Evolutionary conservation across 495 filamentous ascomycete species (phyloP).

Genomic region (Penicillium samsonianum): DNA sequence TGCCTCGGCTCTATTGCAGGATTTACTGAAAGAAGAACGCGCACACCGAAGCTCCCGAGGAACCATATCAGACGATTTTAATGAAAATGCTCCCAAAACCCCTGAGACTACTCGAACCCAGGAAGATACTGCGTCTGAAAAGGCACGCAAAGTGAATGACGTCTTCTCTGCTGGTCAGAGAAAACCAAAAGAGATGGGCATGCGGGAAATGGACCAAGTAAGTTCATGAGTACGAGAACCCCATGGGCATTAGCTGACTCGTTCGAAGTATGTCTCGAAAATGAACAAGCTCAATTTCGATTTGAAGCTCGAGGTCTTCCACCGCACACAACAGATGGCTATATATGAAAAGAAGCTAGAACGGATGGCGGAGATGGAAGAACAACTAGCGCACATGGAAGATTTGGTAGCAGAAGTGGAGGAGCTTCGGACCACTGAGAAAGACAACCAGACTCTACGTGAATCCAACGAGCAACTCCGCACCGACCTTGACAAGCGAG

Average conservation of each 20-base stretch:
- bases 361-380: constrained; percentile 65
- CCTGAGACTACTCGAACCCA: constrained; percentile 35
- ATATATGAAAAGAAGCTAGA: constrained; percentile 68
- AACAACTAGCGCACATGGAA: constrained; percentile 67
- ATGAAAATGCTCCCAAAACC: constrained; percentile 27
- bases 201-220: constrained; percentile 54
- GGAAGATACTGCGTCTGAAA: constrained; percentile 42
- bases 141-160: constrained; percentile 34
- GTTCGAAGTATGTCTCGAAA: constrained; percentile 53
- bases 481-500: constrained; percentile 69
- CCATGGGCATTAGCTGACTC: constrained; percentile 12
- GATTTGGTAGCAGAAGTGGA: constrained; percentile 64
- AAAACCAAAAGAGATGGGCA: constrained; percentile 50
- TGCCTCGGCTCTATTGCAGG: constrained; percentile 48
- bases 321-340: constrained; percentile 64
- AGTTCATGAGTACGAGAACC: constrained; percentile 7
- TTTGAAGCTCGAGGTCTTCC: constrained; percentile 80
- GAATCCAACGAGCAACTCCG: constrained; percentile 68
- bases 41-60: constrained; percentile 40
- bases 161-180: constrained; percentile 27
- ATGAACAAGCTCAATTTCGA: constrained; percentile 89
- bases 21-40: constrained; percentile 51
- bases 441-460: constrained; percentile 47
- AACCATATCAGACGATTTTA: constrained; percentile 27
- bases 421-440: constrained; percentile 56